Evolutionary conservation across 306 rosid genomes (phyloP).

Genomic region (Castanea mollissima): DNA sequence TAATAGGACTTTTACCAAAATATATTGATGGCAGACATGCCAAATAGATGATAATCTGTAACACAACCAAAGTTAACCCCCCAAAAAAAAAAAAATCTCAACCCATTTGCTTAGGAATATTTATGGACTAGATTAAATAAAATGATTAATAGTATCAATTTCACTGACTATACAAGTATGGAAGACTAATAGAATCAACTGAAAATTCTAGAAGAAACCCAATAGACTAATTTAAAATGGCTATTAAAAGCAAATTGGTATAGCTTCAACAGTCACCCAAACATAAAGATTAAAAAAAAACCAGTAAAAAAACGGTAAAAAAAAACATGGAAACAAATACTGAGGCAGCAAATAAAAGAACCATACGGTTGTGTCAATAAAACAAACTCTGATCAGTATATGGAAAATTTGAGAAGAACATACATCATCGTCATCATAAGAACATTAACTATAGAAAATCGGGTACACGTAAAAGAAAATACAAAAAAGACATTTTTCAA

Average conservation of each 20-base stretch:
- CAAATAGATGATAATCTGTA: no score
- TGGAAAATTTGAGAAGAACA: slow-evolving; percentile 24
- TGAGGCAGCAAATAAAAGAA: neutral
- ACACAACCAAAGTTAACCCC: neutral
- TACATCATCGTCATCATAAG: slow-evolving; percentile 26
- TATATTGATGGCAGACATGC: neutral
- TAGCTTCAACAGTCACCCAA: neutral
- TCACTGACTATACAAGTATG: slow-evolving; percentile 3
- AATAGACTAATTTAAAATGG: slow-evolving; percentile 7
- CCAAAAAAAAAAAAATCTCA: slow-evolving; percentile 6
- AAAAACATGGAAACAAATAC: neutral
- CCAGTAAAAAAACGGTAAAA: neutral
- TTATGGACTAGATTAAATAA: slow-evolving; percentile 31
- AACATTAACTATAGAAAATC: slow-evolving; percentile 12
- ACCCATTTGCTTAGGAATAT: slow-evolving; percentile 26
- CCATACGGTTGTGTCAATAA: neutral
- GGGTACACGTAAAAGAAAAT: slow-evolving; percentile 24
- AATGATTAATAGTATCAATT: slow-evolving; percentile 3
- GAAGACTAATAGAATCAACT: slow-evolving; percentile 15
- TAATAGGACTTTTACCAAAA: neutral
- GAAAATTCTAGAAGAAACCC: neutral
- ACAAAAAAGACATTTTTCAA: slow-evolving; percentile 23
- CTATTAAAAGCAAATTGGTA: neutral
- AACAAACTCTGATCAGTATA: slow-evolving; percentile 14
- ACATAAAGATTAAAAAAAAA: neutral